These are phyloP conservation scores for Azolla pinnata DNA, from an alignment of 75 land plant genomes.

Conservation along the genomic window DNA sequence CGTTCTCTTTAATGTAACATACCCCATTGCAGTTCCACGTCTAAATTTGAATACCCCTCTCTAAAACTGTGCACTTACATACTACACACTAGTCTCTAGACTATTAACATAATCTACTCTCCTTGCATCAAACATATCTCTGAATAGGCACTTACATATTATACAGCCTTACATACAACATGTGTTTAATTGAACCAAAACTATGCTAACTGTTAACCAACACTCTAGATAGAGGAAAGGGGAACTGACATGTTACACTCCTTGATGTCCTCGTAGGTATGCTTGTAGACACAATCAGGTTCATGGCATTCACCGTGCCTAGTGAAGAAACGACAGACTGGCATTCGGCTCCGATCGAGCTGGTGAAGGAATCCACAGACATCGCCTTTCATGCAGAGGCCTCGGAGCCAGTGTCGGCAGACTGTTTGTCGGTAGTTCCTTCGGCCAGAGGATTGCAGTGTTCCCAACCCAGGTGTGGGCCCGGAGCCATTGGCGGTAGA, in stretches of 20 bases:
- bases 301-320: slow-evolving; percentile 90
- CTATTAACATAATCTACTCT: too few relatives aligned
- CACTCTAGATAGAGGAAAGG: too few relatives aligned
- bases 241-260: slow-evolving; percentile 94
- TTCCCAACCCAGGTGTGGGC: background rate
- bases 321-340: slow-evolving; percentile 84
- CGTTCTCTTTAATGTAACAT: too few relatives aligned
- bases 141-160: too few relatives aligned
- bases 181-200: too few relatives aligned
- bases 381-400: slow-evolving; percentile 98
- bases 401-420: slow-evolving; percentile 93
- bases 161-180: too few relatives aligned
- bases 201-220: too few relatives aligned
- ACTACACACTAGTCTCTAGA: too few relatives aligned
- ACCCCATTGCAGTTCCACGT: too few relatives aligned
- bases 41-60: too few relatives aligned
- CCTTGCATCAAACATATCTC: too few relatives aligned
- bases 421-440: slow-evolving; percentile 95
- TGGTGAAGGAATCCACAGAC: slow-evolving; percentile 96
- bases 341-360: slow-evolving; percentile 93
- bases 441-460: slow-evolving; percentile 22
- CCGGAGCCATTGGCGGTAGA: slow-evolving; percentile 7
- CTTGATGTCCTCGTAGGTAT: slow-evolving; percentile 90
- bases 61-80: too few relatives aligned
- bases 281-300: slow-evolving; percentile 98